Base-by-base conservation (phyloP, 2,329 filamentous ascomycete genomes). In the Pseudocercospora fuligena region DNA sequence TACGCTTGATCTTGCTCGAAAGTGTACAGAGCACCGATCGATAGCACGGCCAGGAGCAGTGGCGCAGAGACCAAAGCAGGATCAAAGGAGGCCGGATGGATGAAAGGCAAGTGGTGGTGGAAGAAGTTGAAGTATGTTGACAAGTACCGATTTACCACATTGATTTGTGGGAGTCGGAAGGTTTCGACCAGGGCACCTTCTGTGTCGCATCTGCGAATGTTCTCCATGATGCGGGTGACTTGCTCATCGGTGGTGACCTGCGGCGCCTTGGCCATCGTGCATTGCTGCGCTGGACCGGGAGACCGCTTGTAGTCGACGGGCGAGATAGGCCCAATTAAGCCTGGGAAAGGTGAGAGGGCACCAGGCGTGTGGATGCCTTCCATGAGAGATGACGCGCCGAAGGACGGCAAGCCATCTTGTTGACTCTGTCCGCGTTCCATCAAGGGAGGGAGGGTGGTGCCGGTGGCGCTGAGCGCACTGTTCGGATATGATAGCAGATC, bases 1-100 rank as follows among this genome's bases (percentile, higher is more conserved):
- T 97, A 98, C 0, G 95, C 95, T 78, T 97, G 92, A 74, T 98
- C 94, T 77, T 97, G 93, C 76, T 98, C 94, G 78, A 98, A 98
- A 16, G 94, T 94, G 80, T 98, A 98, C 21, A 99, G 83, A 9
- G 95, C 94, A 74, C 95, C 95, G 69, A 99, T 97, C 27, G 95
- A 98, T 60, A 99, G 84, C 16, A 97, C 92, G 0, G 94, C 93
- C 51, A 98, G 86, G 33, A 99, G 83, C 8, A 99, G 84, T 21
- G 95, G 90, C 12, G 94, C 90, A 54, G 94, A 92, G 4, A 91
- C 88, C 72, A 90, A 86, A 4, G 91, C 90, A 3, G 94, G 92
- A 70, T 89, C 88, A 82, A 98, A 98, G 0, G 95, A 96, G 16
- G 92, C 88, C 53, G 94, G 94, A 77, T 99, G 95, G 77, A 99